Base-by-base conservation (phyloP, 2,329 filamentous ascomycete species). In the Pseudodiploospora longispora region DNA sequence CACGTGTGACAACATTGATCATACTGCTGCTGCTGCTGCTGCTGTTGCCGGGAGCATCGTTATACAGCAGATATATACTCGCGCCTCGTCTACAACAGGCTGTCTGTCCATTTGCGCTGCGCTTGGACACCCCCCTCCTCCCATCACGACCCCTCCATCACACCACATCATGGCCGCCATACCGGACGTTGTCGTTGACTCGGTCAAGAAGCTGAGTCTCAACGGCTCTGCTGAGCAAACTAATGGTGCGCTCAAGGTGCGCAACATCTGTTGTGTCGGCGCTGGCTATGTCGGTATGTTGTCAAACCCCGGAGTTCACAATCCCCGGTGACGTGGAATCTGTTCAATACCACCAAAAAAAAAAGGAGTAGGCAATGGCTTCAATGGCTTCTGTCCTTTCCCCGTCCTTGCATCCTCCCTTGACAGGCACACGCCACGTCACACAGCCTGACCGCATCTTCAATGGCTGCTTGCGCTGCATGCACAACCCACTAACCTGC, bases 271-370 rank as follows among this genome's bases (percentile, higher is more conserved):
- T 63, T 87, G 82, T 58, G 79, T 87, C 50, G 84, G 84, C 40
- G 84, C 84, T 52, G 84, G 84, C 53, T 87, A 87, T 60, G 82
- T 87, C 51, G 83, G 81, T 86, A 71, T 55, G 80, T 70, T 19
- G 32, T 28, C 38, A 29, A 39, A 19, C 41, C 30, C 43, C 31
- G 27, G 6, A 6, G n/a, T 36, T 28, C 29, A 36, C 30, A 34
- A 10, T n/a, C 9, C 7, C 35, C 35, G 7, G 35, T 37, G 35
- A 19, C 19, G 19, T 19, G 19, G 19, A 19, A 19, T 19, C 19
- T 19, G 19, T 19, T 19, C 19, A 19, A 19, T 19, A 19, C 19
- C 19, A 19, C 19, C 19, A 19, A 19, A 19, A 19, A 19, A 19
- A 19, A 19, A 19, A 19, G 19, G 19, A 19, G 19, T 19, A 19